These are phyloP conservation scores for Emmonsiellopsis sp. DNA, from an alignment of 2,329 filamentous ascomycete species.

Conservation along the genomic window DNA sequence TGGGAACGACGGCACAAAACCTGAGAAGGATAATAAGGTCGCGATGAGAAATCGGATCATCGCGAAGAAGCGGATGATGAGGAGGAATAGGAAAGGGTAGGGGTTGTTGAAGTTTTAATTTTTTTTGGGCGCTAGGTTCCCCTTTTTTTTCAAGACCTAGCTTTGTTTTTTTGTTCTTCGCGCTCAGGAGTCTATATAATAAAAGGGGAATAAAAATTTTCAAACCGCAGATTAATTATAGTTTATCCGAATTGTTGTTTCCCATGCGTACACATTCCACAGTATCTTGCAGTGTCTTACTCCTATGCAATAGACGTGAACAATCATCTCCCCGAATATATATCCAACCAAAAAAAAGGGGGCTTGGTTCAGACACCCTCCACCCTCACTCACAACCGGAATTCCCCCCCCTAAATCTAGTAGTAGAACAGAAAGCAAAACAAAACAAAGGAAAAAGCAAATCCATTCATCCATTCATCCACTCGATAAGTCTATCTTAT, in stretches of 20 bases:
- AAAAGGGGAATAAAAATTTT: background rate
- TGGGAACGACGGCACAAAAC: slow-evolving; percentile 13
- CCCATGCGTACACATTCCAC: too few species aligned
- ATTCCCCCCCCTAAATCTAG: too few species aligned
- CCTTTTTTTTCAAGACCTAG: background rate
- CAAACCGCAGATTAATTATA: too few species aligned
- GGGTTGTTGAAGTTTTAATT: background rate
- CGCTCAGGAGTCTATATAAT: background rate
- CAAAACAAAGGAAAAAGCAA: background rate
- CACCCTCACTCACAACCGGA: too few species aligned
- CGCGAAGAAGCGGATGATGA: slow-evolving; percentile 69
- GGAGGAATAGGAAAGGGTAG: slow-evolving; percentile 49
- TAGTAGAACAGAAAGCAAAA: background rate
- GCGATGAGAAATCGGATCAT: slow-evolving; percentile 68
- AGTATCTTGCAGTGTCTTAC: too few species aligned
- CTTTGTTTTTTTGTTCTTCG: background rate
- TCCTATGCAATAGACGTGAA: too few species aligned
- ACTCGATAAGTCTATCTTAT: too few species aligned
- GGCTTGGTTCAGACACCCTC: too few species aligned
- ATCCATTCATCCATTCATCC: background rate
- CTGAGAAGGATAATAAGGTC: slow-evolving; percentile 43
- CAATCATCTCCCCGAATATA: too few species aligned
- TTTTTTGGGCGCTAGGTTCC: background rate
- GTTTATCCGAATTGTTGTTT: too few species aligned
- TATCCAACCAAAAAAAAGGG: too few species aligned